A percentile compares a stretch with the other conserved stretches of the same genome.
These are phyloP conservation scores for Sclerotinia borealis DNA, from an alignment of 2,329 filamentous ascomycete species.

Conservation along the genomic window DNA sequence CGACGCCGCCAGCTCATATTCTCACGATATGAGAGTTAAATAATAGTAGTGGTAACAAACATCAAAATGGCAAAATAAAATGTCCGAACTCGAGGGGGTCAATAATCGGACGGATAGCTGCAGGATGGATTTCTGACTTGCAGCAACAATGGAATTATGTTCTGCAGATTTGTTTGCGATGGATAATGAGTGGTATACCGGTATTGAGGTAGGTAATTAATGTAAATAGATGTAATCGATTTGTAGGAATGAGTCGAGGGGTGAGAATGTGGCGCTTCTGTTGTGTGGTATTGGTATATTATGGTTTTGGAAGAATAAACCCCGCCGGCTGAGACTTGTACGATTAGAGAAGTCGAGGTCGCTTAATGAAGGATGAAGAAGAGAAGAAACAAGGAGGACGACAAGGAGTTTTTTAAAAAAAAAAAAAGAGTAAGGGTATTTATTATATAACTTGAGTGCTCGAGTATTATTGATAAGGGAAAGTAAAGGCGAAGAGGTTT, in stretches of 20 bases:
- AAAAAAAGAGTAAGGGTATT: too few species aligned
- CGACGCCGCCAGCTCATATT: not conserved
- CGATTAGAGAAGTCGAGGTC: not conserved
- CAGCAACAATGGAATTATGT: not conserved
- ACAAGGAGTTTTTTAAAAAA: too few species aligned
- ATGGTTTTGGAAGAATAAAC: not conserved
- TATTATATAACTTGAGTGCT: too few species aligned
- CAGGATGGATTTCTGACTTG: conserved; percentile 2
- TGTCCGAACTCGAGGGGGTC: not conserved
- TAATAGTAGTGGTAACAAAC: not conserved
- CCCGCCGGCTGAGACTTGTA: conserved; percentile 3
- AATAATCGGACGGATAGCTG: conserved; percentile 6
- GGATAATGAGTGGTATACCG: not conserved
- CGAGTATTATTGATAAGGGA: too few species aligned
- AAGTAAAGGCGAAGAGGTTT: too few species aligned
- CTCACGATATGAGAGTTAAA: not conserved
- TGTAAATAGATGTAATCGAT: not conserved
- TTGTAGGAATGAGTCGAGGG: not conserved
- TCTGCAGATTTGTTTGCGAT: conserved; percentile 2
- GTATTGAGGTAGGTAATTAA: not conserved
- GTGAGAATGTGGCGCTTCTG: conserved; percentile 8
- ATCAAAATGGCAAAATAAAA: not conserved
- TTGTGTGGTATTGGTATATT: not conserved
- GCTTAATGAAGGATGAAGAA: not conserved
- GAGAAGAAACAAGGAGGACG: not conserved